Evolutionary conservation across 1,284 basidiomycete genomes (phyloP), one percentile per base, ranked within the genome.

Genomic region (Agroathelia rolfsii): DNA sequence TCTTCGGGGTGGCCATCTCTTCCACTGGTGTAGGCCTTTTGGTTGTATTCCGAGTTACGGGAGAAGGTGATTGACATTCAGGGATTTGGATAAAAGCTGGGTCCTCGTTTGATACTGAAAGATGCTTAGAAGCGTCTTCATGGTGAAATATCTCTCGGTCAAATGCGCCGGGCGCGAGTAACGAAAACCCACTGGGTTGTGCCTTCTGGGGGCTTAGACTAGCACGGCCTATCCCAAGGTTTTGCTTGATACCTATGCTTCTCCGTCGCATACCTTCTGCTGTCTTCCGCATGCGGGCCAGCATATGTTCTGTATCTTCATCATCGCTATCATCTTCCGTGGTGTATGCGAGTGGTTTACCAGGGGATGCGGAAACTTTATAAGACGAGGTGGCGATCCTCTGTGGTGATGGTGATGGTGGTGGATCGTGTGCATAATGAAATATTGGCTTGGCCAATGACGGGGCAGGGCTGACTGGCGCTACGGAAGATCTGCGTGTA

Each of bases 211-310:
- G 41, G 43, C 25, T 38, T 33, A 28, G 39, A 38, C 37, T 37
- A n/a, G 31, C 34, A 4, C 32, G 36, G n/a, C 44, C 18, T 11
- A 33, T 34, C 14, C 28, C 36, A 15, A 28, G 20, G n/a, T 32
- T 32, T 26, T 16, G 23, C n/a, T n/a, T 21, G 22, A 34, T 28
- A 38, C 46, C 47, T 32, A 58, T 47, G 43, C 72, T 73, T 43
- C 65, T 56, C 32, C 72, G 52, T 37, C 67, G 58, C 56, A 74
- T 69, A 17, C 59, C 65, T 41, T 73, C 72, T 8, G 76, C 69
- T 19, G 72, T 76, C 44, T 69, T 63, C 44, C 66, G 71, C 71
- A 76, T 76, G 41, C 62, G 63, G 36, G 75, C 72, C 27, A 77
- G 52, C 24, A 77, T 49, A 10, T 62, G 62, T 6, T 62, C 53